These are phyloP conservation scores for Thelonectria rubi DNA, from an alignment of 2,329 filamentous ascomycete genomes.

Conservation along the genomic window DNA sequence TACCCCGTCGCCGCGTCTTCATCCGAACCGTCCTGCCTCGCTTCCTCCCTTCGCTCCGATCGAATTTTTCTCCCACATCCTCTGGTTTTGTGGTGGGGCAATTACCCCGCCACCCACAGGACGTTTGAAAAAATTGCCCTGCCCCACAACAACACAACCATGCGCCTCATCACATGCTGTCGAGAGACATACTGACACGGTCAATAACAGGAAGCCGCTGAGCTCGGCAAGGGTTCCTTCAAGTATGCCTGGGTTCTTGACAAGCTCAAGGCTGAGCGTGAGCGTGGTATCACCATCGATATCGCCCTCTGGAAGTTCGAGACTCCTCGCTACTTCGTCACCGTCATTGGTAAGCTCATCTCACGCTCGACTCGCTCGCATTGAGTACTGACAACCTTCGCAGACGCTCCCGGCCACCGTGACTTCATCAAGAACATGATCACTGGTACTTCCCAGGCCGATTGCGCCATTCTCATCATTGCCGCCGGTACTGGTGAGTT, in stretches of 20 bases:
- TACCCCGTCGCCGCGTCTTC: conserved; percentile 22
- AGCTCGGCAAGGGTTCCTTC: conserved; percentile 99
- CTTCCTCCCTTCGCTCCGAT: conserved; percentile 23
- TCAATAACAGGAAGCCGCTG: conserved; percentile 84
- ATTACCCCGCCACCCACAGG: conserved; percentile 35
- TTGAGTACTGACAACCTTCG: conserved; percentile 43
- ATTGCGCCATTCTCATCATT: conserved; percentile 99
- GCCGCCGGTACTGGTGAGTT: conserved; percentile 99
- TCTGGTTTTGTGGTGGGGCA: conserved; percentile 29
- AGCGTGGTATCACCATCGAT: conserved; percentile 99
- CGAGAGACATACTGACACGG: conserved; percentile 28
- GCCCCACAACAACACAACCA: conserved; percentile 20
- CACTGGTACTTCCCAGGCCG: conserved; percentile 99
- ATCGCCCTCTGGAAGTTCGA: conserved; percentile 99
- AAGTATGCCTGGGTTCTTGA: conserved; percentile 99
- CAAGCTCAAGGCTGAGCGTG: conserved; percentile 99
- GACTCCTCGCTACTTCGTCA: conserved; percentile 97
- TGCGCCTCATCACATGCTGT: conserved; percentile 21
- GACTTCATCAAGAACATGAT: conserved; percentile 99
- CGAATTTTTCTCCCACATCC: conserved; percentile 31
- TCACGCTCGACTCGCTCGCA: background rate
- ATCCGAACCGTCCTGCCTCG: conserved; percentile 21
- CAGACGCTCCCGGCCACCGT: conserved; percentile 98
- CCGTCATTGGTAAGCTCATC: conserved; percentile 82
- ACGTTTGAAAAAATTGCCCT: conserved; percentile 20